These are phyloP conservation scores for Orbilia quercus DNA, from an alignment of 2,329 filamentous ascomycete genomes.

Conservation along the genomic window DNA sequence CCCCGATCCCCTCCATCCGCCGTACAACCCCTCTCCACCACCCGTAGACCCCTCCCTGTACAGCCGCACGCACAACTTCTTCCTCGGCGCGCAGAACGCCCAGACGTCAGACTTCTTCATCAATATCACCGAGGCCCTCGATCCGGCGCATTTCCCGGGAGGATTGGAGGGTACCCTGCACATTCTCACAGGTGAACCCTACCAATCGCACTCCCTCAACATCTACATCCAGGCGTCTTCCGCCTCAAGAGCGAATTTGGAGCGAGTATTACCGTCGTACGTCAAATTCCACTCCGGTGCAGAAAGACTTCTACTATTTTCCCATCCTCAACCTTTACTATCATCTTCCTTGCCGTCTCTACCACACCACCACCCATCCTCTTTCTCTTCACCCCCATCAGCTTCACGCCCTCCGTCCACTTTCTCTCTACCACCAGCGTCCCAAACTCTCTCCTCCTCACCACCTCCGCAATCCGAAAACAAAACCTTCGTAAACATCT, in stretches of 20 bases:
- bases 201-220: constrained; percentile 10
- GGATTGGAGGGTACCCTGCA: constrained; percentile 19
- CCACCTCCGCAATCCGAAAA: neutral
- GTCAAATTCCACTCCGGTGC: neutral
- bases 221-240: constrained; percentile 23
- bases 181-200: constrained; percentile 19
- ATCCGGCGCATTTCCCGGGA: constrained; percentile 12
- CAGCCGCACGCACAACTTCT: constrained; percentile 12
- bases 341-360: too few relatives aligned
- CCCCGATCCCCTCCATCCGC: constrained; percentile 10
- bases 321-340: too few relatives aligned
- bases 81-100: constrained; percentile 3
- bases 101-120: neutral
- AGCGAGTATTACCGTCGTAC: neutral
- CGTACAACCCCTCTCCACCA: constrained; percentile 12
- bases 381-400: too few relatives aligned
- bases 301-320: too few relatives aligned
- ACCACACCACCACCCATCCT: too few relatives aligned
- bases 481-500: constrained; percentile 14
- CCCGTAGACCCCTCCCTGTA: constrained; percentile 15
- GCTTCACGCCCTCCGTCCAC: neutral
- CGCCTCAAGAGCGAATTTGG: neutral
- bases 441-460: neutral
- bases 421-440: neutral
- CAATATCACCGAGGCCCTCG: constrained; percentile 16